phyloP scores from a whole-genome alignment of 1,284 basidiomycete species.

The Porodaedalea pini region DNA sequence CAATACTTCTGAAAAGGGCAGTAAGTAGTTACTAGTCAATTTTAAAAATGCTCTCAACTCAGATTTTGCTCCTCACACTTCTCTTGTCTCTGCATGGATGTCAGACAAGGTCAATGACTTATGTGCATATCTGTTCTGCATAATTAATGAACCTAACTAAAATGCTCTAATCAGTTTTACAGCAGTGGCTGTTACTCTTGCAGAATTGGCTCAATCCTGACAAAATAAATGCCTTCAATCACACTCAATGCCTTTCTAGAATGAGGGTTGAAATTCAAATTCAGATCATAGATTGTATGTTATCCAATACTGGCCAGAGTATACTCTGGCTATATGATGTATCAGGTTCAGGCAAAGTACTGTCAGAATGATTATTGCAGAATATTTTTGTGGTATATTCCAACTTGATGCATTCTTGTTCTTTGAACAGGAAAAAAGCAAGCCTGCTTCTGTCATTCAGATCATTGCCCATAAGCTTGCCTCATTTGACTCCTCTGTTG shows the following conservation, averaged over 20 bases:
- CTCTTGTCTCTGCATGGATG: not conserved
- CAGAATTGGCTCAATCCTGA: not conserved
- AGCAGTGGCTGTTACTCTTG: too few species aligned
- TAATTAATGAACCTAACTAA: not conserved
- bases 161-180: not conserved
- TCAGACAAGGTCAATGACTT: not conserved
- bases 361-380: conserved; percentile 23
- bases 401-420: conserved; percentile 22
- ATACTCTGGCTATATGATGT: too few species aligned
- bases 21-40: not conserved
- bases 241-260: not conserved
- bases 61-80: not conserved
- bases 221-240: not conserved
- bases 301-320: not conserved
- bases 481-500: not conserved
- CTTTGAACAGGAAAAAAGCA: conserved; percentile 19
- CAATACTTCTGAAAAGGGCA: too few species aligned
- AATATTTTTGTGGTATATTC: not conserved
- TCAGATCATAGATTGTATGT: not conserved
- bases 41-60: not conserved
- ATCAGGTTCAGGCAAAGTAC: too few species aligned
- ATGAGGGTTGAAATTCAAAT: not conserved
- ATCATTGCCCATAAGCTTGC: too few species aligned
- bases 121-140: not conserved
- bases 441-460: too few species aligned